Percentiles rank a stretch among this genome's conserved stretches.
phyloP scores from a whole-genome alignment of 106 monocot genomes.

The Dendrobium chrysotoxum region DNA sequence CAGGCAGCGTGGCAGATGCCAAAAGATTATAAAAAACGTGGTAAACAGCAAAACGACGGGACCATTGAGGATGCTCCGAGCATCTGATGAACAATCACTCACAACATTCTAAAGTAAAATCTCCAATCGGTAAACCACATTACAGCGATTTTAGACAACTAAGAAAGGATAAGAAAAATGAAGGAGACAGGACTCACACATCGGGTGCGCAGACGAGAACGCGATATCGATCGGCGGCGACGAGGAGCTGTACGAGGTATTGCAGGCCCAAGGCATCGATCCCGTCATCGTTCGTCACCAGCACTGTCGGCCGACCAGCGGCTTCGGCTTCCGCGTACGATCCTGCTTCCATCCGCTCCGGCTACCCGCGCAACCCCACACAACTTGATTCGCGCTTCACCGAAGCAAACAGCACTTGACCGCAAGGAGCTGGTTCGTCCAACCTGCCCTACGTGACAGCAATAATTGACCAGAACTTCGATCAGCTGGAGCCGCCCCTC shows the following conservation, averaged over 20 bases:
- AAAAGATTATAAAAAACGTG: no score
- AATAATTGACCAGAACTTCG: no score
- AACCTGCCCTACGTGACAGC: not conserved
- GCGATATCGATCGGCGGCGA: slow-evolving; percentile 52
- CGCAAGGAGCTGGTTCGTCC: not conserved
- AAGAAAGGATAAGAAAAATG: not conserved
- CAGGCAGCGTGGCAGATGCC: not conserved
- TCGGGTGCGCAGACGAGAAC: slow-evolving; percentile 85
- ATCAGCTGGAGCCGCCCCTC: no score
- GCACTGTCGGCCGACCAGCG: slow-evolving; percentile 26
- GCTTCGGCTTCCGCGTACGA: not conserved
- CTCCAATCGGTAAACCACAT: no score
- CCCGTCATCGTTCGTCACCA: slow-evolving; percentile 94
- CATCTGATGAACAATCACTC: not conserved
- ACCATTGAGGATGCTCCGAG: not conserved
- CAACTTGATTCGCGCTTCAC: not conserved
- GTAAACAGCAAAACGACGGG: not conserved
- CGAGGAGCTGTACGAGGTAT: slow-evolving; percentile 63
- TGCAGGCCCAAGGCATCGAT: slow-evolving; percentile 83
- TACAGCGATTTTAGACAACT: no score
- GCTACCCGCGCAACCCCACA: not conserved
- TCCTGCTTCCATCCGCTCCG: not conserved
- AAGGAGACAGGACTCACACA: slow-evolving; percentile 26
- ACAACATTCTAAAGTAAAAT: not conserved
- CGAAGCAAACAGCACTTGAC: no score